Conservation (phyloP, 106 monocot genomes). For the Platanthera guangdongensis region DNA sequence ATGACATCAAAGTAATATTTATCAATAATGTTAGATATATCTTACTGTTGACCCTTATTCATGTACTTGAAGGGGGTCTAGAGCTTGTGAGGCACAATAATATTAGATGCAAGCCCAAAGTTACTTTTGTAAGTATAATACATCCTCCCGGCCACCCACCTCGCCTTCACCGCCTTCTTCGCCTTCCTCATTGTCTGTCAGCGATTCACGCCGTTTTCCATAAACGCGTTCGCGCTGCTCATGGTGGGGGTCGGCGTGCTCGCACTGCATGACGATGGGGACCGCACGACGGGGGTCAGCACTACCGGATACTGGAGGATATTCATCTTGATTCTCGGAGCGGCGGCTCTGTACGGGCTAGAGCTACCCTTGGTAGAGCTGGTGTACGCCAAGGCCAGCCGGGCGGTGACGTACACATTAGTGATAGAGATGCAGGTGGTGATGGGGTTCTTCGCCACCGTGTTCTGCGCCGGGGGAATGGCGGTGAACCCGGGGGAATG, state of each 20-base stretch:
- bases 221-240: conserved; percentile 7
- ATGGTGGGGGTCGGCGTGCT: conserved; percentile 13
- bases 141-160: conserved; percentile 15
- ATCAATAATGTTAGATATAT: no score
- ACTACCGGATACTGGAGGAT: conserved; percentile 4
- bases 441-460: conserved; percentile 3
- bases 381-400: conserved; percentile 5
- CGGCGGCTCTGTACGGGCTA: conserved; percentile 18
- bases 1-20: no score
- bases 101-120: no score
- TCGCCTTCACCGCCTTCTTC: conserved; percentile 20
- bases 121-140: no score
- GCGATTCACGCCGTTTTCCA: conserved; percentile 8
- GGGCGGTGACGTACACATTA: conserved; percentile 3
- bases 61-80: no score
- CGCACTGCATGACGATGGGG: conserved; percentile 5
- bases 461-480: conserved; percentile 7
- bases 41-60: no score
- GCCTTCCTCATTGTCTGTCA: conserved; percentile 15
- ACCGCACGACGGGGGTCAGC: conserved; percentile 8
- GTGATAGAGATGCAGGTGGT: conserved; percentile 13
- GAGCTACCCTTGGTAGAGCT: conserved; percentile 20
- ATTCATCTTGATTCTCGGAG: conserved; percentile 11
- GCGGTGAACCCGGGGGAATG: conserved; percentile 6
- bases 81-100: no score